Evolutionary conservation across 352 stramenopile species (phyloP).

Genomic region (Phytophthora agathidicida): DNA sequence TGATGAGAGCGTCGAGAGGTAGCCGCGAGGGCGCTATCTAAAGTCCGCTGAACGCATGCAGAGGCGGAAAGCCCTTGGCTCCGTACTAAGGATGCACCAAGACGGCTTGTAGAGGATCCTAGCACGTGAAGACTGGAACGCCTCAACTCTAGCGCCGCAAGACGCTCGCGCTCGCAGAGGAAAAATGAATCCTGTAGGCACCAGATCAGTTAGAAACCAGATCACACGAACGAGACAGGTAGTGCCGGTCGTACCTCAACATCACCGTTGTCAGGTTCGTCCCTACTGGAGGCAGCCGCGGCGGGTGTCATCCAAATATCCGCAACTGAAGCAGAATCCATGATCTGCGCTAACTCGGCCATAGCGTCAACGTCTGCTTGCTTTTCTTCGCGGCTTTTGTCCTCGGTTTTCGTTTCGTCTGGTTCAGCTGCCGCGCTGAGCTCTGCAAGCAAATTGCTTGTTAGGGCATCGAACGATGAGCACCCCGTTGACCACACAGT

Average conservation of each 20-base stretch:
- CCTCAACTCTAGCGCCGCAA: constrained; percentile 28
- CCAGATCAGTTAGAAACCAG: constrained; percentile 2
- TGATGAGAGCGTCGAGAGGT: constrained; percentile 25
- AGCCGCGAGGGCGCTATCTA: constrained; percentile 35
- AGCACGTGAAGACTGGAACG: constrained; percentile 39
- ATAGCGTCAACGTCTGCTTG: constrained; percentile 42
- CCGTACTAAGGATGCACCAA: constrained; percentile 20
- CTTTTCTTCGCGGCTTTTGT: constrained; percentile 51
- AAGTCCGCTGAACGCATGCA: constrained; percentile 38
- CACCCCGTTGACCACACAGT: constrained; percentile 38
- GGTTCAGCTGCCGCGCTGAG: constrained; percentile 28
- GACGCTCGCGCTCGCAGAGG: constrained; percentile 29
- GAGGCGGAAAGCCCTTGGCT: constrained; percentile 22
- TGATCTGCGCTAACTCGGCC: constrained; percentile 46
- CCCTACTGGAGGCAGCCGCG: background rate
- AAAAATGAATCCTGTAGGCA: constrained; percentile 34
- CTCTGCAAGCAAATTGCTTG: constrained; percentile 61
- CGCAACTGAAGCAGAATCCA: constrained; percentile 55
- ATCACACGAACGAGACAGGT: background rate
- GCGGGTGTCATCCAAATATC: constrained; percentile 44
- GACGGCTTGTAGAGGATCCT: constrained; percentile 9
- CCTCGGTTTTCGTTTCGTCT: constrained; percentile 24
- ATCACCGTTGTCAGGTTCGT: constrained; percentile 8
- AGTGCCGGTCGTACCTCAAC: constrained; percentile 26
- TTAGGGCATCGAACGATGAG: constrained; percentile 63